Conservation (phyloP, 139 green algal genomes). For the Tetradesmus lagerheimii region DNA sequence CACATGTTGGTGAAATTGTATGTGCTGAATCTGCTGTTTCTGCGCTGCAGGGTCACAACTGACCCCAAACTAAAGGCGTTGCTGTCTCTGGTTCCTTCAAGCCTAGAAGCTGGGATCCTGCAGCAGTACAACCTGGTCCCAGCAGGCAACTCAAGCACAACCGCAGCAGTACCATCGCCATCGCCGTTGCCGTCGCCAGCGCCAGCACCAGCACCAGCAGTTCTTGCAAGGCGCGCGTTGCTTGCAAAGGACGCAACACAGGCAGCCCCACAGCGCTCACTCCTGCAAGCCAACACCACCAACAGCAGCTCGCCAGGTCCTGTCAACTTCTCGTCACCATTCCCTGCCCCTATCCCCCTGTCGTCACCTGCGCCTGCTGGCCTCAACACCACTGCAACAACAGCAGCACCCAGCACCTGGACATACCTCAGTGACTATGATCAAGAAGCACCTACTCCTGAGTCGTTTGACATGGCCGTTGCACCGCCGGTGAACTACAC, state of each 20-base stretch:
- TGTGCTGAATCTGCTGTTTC: not conserved
- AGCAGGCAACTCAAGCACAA: too few relatives aligned
- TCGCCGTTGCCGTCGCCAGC: too few relatives aligned
- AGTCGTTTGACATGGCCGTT: not conserved
- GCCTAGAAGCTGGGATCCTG: not conserved
- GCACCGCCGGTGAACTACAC: not conserved
- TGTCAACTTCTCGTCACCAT: too few relatives aligned
- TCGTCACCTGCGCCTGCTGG: not conserved
- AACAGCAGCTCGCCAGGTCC: not conserved
- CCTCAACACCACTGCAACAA: not conserved
- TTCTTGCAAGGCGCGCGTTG: not conserved
- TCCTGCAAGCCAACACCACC: slow-evolving; percentile 18
- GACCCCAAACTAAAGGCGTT: not conserved
- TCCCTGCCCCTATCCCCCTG: too few relatives aligned
- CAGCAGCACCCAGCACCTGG: not conserved
- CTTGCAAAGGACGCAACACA: not conserved
- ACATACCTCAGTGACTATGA: slow-evolving; percentile 19
- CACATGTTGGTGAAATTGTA: not conserved
- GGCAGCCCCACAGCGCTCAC: not conserved
- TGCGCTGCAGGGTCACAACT: not conserved
- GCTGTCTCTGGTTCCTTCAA: not conserved
- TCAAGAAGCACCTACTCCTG: not conserved
- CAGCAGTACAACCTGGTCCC: slow-evolving; percentile 19
- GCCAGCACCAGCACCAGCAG: not conserved
- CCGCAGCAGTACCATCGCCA: too few relatives aligned